These are phyloP conservation scores for Aspergillus tubingensis DNA, from an alignment of 2,329 filamentous ascomycete genomes.

Conservation along the genomic window DNA sequence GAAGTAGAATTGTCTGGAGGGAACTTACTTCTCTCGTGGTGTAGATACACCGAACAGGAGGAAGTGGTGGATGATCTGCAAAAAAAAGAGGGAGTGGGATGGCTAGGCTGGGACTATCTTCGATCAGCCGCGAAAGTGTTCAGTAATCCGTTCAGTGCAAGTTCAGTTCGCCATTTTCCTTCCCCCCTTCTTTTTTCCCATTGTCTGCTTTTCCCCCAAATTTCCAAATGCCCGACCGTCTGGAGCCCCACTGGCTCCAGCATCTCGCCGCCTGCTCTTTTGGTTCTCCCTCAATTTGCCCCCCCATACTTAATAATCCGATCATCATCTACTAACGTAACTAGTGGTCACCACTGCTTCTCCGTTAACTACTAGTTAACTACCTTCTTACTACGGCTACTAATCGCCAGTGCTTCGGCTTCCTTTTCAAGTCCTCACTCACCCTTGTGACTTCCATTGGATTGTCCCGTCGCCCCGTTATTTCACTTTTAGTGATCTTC, in stretches of 20 bases:
- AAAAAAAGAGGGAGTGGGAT: no score
- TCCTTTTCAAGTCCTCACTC: background rate
- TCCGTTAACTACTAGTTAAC: background rate
- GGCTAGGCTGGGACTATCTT: background rate
- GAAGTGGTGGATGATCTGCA: slow-evolving; percentile 3
- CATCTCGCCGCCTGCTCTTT: background rate
- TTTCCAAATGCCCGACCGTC: slow-evolving; percentile 2
- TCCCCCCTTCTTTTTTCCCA: no score
- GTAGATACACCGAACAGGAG: background rate
- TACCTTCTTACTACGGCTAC: background rate
- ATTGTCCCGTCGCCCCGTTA: background rate
- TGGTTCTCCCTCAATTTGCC: background rate
- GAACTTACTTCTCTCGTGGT: background rate
- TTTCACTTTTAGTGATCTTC: background rate
- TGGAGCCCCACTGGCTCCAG: slow-evolving; percentile 1
- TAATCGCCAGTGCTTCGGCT: background rate
- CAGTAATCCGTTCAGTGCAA: no score
- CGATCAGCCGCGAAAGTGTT: background rate
- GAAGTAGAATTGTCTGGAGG: background rate
- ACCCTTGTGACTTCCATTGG: background rate
- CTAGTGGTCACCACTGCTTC: background rate
- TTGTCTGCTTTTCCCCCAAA: background rate
- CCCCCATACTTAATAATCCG: slow-evolving; percentile 6
- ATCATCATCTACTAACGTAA: background rate
- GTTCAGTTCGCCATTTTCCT: no score